phyloP scores from a whole-genome alignment of 1,139 yeast genomes.

The Scheffersomyces titani region DNA sequence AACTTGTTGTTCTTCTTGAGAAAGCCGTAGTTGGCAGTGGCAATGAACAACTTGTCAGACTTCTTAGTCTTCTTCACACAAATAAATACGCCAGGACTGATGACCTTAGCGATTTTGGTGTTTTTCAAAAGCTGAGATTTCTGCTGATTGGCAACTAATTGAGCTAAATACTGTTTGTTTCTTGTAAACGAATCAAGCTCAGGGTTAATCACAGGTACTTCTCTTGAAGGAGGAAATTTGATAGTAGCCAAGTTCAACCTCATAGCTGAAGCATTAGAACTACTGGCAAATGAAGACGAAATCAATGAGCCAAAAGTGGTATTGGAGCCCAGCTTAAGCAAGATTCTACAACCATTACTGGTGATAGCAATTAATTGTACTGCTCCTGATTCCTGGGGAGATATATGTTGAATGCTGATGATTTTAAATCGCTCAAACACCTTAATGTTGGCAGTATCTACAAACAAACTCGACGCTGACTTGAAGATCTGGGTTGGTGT shows the following conservation, averaged over 20 bases:
- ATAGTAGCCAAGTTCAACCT: slow-evolving; percentile 49
- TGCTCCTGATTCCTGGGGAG: slow-evolving; percentile 64
- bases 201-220: slow-evolving; percentile 54
- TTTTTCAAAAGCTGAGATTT: slow-evolving; percentile 47
- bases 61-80: slow-evolving; percentile 45
- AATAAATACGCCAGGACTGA: slow-evolving; percentile 84
- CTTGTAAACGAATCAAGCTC: slow-evolving; percentile 48
- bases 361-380: slow-evolving; percentile 85
- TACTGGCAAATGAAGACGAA: slow-evolving; percentile 19
- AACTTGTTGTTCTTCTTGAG: slow-evolving; percentile 69
- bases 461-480: slow-evolving; percentile 58
- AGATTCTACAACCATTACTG: slow-evolving; percentile 78
- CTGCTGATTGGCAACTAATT: slow-evolving; percentile 45
- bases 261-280: slow-evolving; percentile 18
- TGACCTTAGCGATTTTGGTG: slow-evolving; percentile 51
- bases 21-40: slow-evolving; percentile 83
- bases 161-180: slow-evolving; percentile 44
- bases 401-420: slow-evolving; percentile 63
- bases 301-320: slow-evolving; percentile 32
- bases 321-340: slow-evolving; percentile 50
- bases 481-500: slow-evolving; percentile 53
- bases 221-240: slow-evolving; percentile 76
- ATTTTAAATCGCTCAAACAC: slow-evolving; percentile 53
- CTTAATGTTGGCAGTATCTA: slow-evolving; percentile 42
- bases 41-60: slow-evolving; percentile 61